Base-by-base conservation (phyloP, 306 rosid species). In the Mimosa pudica region DNA sequence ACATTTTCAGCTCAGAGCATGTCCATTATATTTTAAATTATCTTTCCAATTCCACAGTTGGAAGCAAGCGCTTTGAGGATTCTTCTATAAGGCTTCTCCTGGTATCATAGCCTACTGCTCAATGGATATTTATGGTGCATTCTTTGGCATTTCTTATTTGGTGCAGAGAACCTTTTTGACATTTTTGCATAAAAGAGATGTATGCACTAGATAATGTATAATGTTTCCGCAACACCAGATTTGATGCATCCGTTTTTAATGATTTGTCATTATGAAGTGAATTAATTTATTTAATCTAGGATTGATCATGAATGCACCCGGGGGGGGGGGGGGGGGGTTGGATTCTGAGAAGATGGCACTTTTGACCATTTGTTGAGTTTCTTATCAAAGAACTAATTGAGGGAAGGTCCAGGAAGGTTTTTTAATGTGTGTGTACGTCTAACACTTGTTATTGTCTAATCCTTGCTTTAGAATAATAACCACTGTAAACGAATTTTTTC, bases 1-100 rank as follows among this genome's bases (percentile, higher is more conserved):
- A 88, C 79, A 85, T 90, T 86, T 95, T 95, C 86, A 83, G 92
- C 88, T 80, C 94, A 58, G 97, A 87, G 73, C 94, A 91, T 68
- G 82, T 91, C 73, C 72, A 67, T 69, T 89, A 82, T 63, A 85
- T 89, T 82, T 84, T 93, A 74, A 85, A 88, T 74, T 76, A 78
- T 84, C 86, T 93, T 79, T 82, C 84, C 70, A 69, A 85, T 65
- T 75, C 61, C 63, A 54, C 81, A 77, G 55, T 64, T 71, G 88
- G 73, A 84, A 77, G 54, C 52, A 85, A 82, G 81, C 77, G 84
- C 79, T 88, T 83, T 77, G 90, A 87, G 83, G 90, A 82, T 83
- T 87, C 92, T 79, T 85, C 94, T 79, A 61, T 84, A 82, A 85
- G 85, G 45, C 97, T 95, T 80, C 93, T 93, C 72, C 86, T 87